Evolutionary conservation across 2,329 filamentous ascomycete species (phyloP).

Genomic region (Ramichloridium luteum): DNA sequence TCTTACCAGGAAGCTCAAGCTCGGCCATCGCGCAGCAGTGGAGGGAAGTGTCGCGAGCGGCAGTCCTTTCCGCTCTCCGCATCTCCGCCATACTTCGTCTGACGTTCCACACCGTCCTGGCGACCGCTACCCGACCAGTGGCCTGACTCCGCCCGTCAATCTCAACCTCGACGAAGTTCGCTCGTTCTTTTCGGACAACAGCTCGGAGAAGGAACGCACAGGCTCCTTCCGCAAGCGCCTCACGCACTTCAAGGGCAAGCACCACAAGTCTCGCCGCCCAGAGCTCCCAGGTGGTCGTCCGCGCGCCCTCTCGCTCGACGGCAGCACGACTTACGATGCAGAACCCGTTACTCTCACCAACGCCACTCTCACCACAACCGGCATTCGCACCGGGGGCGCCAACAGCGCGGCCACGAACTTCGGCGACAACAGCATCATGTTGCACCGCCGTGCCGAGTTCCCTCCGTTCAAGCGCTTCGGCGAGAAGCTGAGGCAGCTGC

Average conservation of each 20-base stretch:
- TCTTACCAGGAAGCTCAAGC: conserved; percentile 23
- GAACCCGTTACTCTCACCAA: conserved; percentile 14
- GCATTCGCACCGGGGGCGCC: background rate
- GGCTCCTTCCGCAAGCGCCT: conserved; percentile 26
- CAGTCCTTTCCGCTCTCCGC: conserved; percentile 9
- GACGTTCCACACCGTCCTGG: conserved; percentile 26
- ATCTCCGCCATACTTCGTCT: conserved; percentile 9
- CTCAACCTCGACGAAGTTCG: conserved; percentile 30
- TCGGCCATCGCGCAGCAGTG: conserved; percentile 7
- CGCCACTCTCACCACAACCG: background rate
- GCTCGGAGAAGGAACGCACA: conserved; percentile 21
- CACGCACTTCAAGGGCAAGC: conserved; percentile 16
- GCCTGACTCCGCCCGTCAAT: conserved; percentile 31
- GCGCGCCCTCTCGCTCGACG: conserved; percentile 16
- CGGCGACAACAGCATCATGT: background rate
- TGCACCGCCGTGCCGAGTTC: conserved; percentile 29
- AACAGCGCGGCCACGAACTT: background rate
- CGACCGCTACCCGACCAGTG: conserved; percentile 38
- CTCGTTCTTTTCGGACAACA: conserved; percentile 33
- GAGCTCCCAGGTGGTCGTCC: conserved; percentile 9
- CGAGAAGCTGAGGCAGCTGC: conserved; percentile 26
- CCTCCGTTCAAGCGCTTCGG: conserved; percentile 29
- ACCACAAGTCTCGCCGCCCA: conserved; percentile 6
- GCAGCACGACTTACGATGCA: conserved; percentile 19
- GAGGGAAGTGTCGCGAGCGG: conserved; percentile 11